Percentiles rank a stretch among this genome's conserved stretches.
phyloP scores from a whole-genome alignment of 805 yeast genomes.

The Pichia deserticola region DNA sequence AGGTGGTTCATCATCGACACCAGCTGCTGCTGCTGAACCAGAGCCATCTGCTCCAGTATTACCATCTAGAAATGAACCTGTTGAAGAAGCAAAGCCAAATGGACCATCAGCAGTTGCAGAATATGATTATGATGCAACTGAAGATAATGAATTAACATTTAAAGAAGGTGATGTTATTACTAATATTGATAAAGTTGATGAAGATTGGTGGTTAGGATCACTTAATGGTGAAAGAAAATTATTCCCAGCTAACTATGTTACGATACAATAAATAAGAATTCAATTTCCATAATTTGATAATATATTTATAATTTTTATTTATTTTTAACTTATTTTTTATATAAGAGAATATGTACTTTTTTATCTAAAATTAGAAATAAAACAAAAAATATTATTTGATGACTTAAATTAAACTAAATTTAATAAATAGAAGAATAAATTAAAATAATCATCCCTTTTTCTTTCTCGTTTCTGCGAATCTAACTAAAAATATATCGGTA shows the following conservation, averaged over 20 bases:
- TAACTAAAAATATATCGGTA: too few relatives aligned
- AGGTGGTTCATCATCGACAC: constrained; percentile 2
- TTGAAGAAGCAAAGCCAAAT: constrained; percentile 16
- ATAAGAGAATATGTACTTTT: too few relatives aligned
- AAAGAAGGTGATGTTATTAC: constrained; percentile 75
- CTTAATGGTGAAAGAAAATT: constrained; percentile 71
- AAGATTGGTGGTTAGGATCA: constrained; percentile 96
- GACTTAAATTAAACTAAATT: too few relatives aligned
- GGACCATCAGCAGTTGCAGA: constrained; percentile 54
- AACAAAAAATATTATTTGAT: too few relatives aligned
- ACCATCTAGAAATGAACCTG: constrained; percentile 14
- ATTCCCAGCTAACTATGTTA: constrained; percentile 89
- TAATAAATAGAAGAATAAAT: too few relatives aligned
- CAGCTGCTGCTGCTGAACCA: constrained; percentile 16
- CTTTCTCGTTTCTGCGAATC: too few relatives aligned
- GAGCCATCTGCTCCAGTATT: constrained; percentile 8
- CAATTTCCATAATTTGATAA: too few relatives aligned
- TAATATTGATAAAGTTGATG: constrained; percentile 83
- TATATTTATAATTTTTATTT: too few relatives aligned
- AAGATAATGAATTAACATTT: constrained; percentile 84
- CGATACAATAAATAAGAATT: constrained; percentile 12
- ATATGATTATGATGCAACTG: constrained; percentile 82
- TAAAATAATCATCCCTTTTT: too few relatives aligned
- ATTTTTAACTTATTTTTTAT: too few relatives aligned
- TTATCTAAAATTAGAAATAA: too few relatives aligned